Base-by-base conservation (phyloP, 768 basidiomycete genomes). In the Psilocybe sp. region DNA sequence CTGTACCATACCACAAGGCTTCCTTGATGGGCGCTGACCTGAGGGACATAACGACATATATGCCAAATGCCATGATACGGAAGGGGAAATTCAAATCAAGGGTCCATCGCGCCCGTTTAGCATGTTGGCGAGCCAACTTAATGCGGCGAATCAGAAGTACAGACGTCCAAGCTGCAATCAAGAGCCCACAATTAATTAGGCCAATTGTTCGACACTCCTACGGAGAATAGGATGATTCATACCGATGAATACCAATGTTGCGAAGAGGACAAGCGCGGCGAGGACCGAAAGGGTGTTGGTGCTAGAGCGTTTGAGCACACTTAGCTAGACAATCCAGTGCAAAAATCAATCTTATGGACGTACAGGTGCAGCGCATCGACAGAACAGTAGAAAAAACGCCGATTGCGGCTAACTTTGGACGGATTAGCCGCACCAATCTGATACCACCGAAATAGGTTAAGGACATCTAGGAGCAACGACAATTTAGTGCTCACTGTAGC, bases 381-480 rank as follows among this genome's bases (percentile, higher is more conserved):
- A 3, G 77, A 79, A 54, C 78, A 80, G 57, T 79, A 79, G 56
- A 80, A 78, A 53, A 75, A 77, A 5, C 77, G 73, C 20, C 77
- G 70, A 55, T 64, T 67, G n/a, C 77, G 74, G 16, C 74, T 73
- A 13, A 79, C 66, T 1, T 56, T 61, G 1, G 46, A 44, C 10
- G 72, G 71, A 44, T 73, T 58, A 8, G 49, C 56, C 1, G 69
- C 67, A 1, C 76, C 76, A 47, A 75, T 59, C 74, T 78, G 44
- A 19, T 33, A 49, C 16, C 34, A 11, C 42, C 15, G 34, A 3
- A 20, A 38, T 42, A 10, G 9, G n/a, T 43, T 19, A 20, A 43
- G 1, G 20, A 2, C 3, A 3, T 20, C 15, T 14, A 13, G 13
- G 12, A 4, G 7, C 23, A n/a, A 32, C n/a, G 16, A 37, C 41